phyloP scores from a whole-genome alignment of 306 rosid genomes.

The Dalbergia cochinchinensis region DNA sequence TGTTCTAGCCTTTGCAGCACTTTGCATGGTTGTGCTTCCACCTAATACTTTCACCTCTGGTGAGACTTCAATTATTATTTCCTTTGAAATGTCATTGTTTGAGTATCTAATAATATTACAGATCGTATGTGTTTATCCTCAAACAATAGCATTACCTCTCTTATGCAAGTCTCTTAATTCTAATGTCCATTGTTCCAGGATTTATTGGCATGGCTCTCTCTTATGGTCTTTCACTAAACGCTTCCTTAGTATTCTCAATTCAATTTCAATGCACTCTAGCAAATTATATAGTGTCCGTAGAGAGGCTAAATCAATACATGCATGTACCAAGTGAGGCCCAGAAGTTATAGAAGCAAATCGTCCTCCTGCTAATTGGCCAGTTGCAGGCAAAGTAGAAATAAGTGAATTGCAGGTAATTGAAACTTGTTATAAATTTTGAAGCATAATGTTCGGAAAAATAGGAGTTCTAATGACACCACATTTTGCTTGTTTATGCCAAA shows the following conservation, averaged over 20 bases:
- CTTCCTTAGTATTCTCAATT: constrained; percentile 60
- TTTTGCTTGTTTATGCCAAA: constrained; percentile 11
- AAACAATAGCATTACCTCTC: not conserved
- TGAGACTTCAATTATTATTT: constrained; percentile 38
- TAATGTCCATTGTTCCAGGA: constrained; percentile 53
- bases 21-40: constrained; percentile 79
- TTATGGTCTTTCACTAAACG: constrained; percentile 80
- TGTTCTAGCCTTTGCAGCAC: constrained; percentile 65
- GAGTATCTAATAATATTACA: not conserved
- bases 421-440: not conserved
- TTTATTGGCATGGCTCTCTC: constrained; percentile 86
- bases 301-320: constrained; percentile 80
- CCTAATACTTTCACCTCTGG: constrained; percentile 69
- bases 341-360: constrained; percentile 67
- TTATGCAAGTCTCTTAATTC: constrained; percentile 4
- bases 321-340: constrained; percentile 80
- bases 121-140: not conserved
- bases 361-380: constrained; percentile 76
- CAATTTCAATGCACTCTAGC: constrained; percentile 77
- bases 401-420: constrained; percentile 65
- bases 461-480: not conserved
- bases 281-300: constrained; percentile 78
- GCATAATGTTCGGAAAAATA: not conserved
- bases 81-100: not conserved
- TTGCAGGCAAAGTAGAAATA: constrained; percentile 73